Evolutionary conservation across 305 asterid genomes (phyloP), one percentile per base, ranked within the genome.

Genomic region (Plantago coronopus): DNA sequence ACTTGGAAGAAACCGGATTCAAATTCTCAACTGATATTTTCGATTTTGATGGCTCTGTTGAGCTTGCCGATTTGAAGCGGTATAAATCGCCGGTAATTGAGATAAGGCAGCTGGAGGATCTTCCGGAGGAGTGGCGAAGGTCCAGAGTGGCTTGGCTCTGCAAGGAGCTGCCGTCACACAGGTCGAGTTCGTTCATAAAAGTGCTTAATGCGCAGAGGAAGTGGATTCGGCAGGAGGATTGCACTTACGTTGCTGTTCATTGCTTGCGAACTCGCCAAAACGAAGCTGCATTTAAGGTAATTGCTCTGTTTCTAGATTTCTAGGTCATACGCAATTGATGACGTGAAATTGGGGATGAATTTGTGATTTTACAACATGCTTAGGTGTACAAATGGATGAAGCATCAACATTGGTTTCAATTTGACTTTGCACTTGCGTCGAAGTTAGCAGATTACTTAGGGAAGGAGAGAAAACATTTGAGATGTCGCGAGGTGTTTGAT

Each of bases 371-470:
- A 64, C 55, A 53, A 54, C 10, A 7, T 49, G 54, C 61, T 72
- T 69, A 91, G 97, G 95, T 91, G 64, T 89, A 89, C 83, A 81
- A 89, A 74, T 91, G 98, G 98, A 89, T 84, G 98, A 76, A 78
- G 80, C 83, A 75, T 76, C 98, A 88, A 62, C 86, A 79, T 48
- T 91, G 98, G 98, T 86, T 78, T 70, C 77, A 59, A 54, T 91
- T 91, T 73, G 95, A 88, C 77, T 91, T 88, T 40, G 77, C 79
- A 46, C 95, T 91, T 43, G 91, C 91, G 0, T 86, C 97, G 53
- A 86, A 81, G 73, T 78, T 91, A 67, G 95, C 97, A 11, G 96
- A 88, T 77, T 91, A 74, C 79, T 72, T 91, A 91, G 98, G 98
- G 20, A 88, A 72, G 85, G 89, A 86, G 73, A 75, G 93, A 25